These are phyloP conservation scores for Alternaria burnsii DNA, from an alignment of 2,329 filamentous ascomycete species.

Conservation along the genomic window DNA sequence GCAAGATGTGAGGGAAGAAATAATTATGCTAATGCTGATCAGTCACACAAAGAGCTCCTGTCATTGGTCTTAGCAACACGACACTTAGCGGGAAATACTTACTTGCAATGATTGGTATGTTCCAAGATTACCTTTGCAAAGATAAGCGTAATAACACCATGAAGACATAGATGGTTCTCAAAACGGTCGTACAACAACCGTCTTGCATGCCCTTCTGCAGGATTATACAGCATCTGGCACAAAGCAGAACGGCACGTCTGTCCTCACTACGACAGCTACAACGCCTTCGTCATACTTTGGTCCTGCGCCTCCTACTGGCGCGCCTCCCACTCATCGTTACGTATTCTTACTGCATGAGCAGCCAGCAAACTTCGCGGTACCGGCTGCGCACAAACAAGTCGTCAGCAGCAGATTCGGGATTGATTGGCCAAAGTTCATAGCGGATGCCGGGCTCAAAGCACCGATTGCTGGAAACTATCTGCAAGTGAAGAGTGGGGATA, in stretches of 20 bases:
- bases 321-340: constrained; percentile 42
- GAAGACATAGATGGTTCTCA: constrained; percentile 20
- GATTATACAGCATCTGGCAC: constrained; percentile 35
- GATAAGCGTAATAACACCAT: not conserved
- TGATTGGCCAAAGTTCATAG: constrained; percentile 33
- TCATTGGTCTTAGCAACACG: constrained; percentile 34
- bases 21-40: not conserved
- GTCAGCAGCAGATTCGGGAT: constrained; percentile 31
- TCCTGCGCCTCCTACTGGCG: constrained; percentile 41
- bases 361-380: constrained; percentile 37
- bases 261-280: constrained; percentile 41
- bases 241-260: constrained; percentile 31
- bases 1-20: not conserved
- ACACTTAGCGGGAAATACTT: constrained; percentile 39
- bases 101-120: constrained; percentile 41
- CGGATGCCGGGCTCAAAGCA: constrained; percentile 30
- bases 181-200: constrained; percentile 27
- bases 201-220: constrained; percentile 42
- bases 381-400: constrained; percentile 28
- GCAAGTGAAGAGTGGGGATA: constrained; percentile 39
- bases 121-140: constrained; percentile 15
- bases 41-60: constrained; percentile 31
- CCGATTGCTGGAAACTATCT: constrained; percentile 35
- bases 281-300: constrained; percentile 41
- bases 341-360: constrained; percentile 43